Conservation (phyloP, 768 basidiomycete genomes). For the Sistotremastrum niveocremeum region DNA sequence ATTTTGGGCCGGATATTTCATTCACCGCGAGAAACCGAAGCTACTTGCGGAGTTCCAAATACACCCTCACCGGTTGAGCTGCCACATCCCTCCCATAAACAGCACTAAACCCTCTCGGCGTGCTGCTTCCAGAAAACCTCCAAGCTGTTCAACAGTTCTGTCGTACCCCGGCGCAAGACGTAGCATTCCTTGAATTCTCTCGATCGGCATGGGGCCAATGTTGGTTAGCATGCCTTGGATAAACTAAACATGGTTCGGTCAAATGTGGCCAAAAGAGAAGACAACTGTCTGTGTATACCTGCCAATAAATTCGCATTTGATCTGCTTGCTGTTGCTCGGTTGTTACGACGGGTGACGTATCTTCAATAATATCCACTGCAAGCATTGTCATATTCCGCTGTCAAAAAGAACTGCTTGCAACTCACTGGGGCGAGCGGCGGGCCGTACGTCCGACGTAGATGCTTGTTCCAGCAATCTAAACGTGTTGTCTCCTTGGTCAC, state of each 20-base stretch:
- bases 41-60: background rate
- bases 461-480: constrained; percentile 55
- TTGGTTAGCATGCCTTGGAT: constrained; percentile 90
- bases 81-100: constrained; percentile 62
- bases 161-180: constrained; percentile 76
- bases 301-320: constrained; percentile 84
- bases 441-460: constrained; percentile 26
- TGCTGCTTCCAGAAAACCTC: constrained; percentile 68
- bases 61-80: constrained; percentile 20
- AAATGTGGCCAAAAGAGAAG: background rate
- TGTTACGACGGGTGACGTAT: constrained; percentile 34
- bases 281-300: constrained; percentile 30
- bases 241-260: constrained; percentile 33
- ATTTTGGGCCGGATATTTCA: too few species aligned
- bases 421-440: constrained; percentile 4
- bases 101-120: constrained; percentile 63
- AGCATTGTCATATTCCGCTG: background rate
- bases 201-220: constrained; percentile 57
- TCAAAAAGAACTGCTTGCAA: background rate
- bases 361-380: constrained; percentile 28
- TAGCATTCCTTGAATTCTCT: constrained; percentile 83
- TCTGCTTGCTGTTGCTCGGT: constrained; percentile 68
- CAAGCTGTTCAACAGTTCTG: constrained; percentile 65
- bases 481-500: constrained; percentile 43
- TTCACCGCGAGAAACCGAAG: too few species aligned